Conservation (phyloP, 2,329 filamentous ascomycete species). For the Calonectria hongkongensis region DNA sequence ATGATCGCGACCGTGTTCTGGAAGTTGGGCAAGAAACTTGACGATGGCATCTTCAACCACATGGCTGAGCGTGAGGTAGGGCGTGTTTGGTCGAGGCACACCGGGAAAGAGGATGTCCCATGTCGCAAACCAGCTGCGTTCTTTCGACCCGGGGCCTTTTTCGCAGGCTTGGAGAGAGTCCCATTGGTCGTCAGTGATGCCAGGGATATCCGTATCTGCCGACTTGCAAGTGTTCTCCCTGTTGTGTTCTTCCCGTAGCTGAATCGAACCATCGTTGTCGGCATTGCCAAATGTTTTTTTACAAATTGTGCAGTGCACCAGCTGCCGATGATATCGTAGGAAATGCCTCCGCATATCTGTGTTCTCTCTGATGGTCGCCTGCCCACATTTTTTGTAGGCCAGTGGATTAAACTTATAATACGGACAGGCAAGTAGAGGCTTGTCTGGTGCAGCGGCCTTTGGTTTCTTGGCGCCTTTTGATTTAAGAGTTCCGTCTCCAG, state of each 20-base stretch:
- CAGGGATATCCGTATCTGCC: neutral
- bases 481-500: too few species aligned
- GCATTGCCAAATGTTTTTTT: neutral
- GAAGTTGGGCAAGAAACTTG: neutral
- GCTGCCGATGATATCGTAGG: neutral
- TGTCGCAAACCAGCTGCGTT: neutral
- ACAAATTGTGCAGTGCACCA: neutral
- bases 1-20: rapidly evolving
- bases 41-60: neutral
- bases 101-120: neutral
- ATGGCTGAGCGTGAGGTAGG: neutral
- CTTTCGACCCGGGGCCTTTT: neutral
- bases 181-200: neutral
- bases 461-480: neutral
- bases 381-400: neutral
- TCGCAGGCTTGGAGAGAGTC: neutral
- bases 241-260: neutral
- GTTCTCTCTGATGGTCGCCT: neutral
- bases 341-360: constrained; percentile 1
- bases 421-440: neutral
- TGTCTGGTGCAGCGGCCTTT: neutral
- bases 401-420: neutral
- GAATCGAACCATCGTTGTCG: neutral
- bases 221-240: neutral
- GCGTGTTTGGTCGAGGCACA: neutral